Evolutionary conservation across 441 rosid species (phyloP).

Genomic region (Erodium trifolium): DNA sequence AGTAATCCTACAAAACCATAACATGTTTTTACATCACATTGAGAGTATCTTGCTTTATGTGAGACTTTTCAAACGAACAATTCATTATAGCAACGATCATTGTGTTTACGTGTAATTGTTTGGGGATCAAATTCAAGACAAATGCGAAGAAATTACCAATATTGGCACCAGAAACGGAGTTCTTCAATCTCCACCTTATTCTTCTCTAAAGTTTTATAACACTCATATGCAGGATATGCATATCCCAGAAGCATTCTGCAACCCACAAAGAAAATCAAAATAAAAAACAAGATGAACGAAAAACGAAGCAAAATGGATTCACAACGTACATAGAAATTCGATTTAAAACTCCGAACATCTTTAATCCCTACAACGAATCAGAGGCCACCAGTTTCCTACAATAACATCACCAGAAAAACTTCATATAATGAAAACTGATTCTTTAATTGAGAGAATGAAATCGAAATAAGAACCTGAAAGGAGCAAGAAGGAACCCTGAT

Average conservation of each 20-base stretch:
- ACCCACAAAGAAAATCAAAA: background rate
- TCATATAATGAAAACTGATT: no score
- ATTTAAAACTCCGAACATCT: slow-evolving; percentile 53
- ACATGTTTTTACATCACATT: no score
- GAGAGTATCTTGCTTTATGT: no score
- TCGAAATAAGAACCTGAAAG: background rate
- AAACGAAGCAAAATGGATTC: background rate
- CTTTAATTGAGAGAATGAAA: background rate
- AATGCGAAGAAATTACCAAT: slow-evolving; percentile 38
- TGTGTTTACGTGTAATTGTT: no score
- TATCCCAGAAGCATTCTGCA: slow-evolving; percentile 63
- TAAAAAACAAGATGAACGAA: background rate
- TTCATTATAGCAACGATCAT: no score
- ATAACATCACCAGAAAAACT: no score
- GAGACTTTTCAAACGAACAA: no score
- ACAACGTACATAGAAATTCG: slow-evolving; percentile 30
- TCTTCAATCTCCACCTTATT: slow-evolving; percentile 48
- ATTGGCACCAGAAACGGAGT: slow-evolving; percentile 78
- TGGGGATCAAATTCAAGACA: no score
- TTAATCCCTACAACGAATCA: slow-evolving; percentile 9
- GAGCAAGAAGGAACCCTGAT: slow-evolving; percentile 19
- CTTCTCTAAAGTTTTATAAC: slow-evolving; percentile 65
- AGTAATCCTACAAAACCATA: slow-evolving; percentile 52
- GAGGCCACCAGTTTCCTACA: slow-evolving; percentile 24
- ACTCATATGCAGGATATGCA: slow-evolving; percentile 74